Conservation (phyloP, 1,284 basidiomycete genomes). For the Boletus semigastroideus region DNA sequence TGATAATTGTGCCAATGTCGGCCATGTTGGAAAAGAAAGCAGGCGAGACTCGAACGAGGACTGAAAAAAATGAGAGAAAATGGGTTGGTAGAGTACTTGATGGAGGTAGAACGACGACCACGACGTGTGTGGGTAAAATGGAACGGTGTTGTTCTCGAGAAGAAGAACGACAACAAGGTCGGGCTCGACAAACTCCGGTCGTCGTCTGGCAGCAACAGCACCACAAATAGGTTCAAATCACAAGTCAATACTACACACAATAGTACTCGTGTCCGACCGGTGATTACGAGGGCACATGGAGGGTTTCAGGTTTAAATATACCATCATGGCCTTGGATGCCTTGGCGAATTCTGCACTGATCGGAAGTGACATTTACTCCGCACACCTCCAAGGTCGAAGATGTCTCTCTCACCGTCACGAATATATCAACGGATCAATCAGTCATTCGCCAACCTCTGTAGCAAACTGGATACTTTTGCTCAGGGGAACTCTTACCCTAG, state of each 20-base stretch:
- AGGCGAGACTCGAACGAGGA: conserved; percentile 18
- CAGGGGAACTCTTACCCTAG: no score
- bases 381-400: no score
- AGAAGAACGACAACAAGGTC: background rate
- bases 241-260: background rate
- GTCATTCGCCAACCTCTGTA: no score
- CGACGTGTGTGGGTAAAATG: background rate
- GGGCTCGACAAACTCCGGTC: background rate
- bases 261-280: no score
- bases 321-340: no score
- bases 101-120: background rate
- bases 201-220: conserved; percentile 1
- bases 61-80: conserved; percentile 22
- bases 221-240: background rate
- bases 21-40: conserved; percentile 34
- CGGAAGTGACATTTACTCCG: no score
- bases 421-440: no score
- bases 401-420: no score
- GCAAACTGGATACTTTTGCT: no score
- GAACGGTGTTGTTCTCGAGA: background rate
- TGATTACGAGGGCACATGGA: no score
- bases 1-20: conserved; percentile 44
- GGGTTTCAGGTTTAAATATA: no score
- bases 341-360: no score
- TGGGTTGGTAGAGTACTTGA: conserved; percentile 11